These are phyloP conservation scores for Byssochlamys sp. DNA, from an alignment of 2,329 filamentous ascomycete genomes.

Conservation along the genomic window DNA sequence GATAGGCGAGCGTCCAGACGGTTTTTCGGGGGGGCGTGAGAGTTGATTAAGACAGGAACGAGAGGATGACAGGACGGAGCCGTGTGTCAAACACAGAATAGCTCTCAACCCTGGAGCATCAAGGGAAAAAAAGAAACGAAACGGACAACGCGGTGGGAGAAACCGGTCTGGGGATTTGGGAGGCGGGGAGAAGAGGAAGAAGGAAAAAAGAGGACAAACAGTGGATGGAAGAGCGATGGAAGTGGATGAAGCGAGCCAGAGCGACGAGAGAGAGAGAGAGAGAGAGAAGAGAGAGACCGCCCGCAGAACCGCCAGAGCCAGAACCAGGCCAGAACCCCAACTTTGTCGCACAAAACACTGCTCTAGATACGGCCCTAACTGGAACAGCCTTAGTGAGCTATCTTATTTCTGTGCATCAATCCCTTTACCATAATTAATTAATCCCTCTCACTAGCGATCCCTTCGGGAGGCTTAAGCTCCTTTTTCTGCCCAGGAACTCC, in stretches of 20 bases:
- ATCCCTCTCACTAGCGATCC: neutral
- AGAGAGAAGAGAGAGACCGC: neutral
- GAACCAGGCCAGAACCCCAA: neutral
- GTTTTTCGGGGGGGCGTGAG: slow-evolving; percentile 11
- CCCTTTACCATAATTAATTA: neutral
- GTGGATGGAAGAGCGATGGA: slow-evolving; percentile 6
- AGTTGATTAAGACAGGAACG: slow-evolving; percentile 18
- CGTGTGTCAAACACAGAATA: slow-evolving; percentile 39
- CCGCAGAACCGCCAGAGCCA: neutral
- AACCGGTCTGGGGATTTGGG: slow-evolving; percentile 9
- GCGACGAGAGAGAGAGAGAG: neutral
- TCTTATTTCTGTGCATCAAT: neutral
- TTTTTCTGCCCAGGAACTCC: neutral
- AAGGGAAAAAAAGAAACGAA: slow-evolving; percentile 14
- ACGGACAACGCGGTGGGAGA: slow-evolving; percentile 11
- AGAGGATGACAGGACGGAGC: slow-evolving; percentile 30
- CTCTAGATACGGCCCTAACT: neutral
- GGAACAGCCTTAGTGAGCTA: neutral
- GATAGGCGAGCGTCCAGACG: slow-evolving; percentile 6
- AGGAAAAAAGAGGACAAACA: slow-evolving; percentile 3
- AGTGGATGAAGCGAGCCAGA: slow-evolving; percentile 2
- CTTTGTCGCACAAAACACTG: neutral
- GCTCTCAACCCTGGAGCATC: slow-evolving; percentile 18
- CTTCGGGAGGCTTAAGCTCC: neutral
- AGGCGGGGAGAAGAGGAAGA: slow-evolving; percentile 11